These are phyloP conservation scores for Phialophora expanda DNA, from an alignment of 2,329 filamentous ascomycete species.

Conservation along the genomic window DNA sequence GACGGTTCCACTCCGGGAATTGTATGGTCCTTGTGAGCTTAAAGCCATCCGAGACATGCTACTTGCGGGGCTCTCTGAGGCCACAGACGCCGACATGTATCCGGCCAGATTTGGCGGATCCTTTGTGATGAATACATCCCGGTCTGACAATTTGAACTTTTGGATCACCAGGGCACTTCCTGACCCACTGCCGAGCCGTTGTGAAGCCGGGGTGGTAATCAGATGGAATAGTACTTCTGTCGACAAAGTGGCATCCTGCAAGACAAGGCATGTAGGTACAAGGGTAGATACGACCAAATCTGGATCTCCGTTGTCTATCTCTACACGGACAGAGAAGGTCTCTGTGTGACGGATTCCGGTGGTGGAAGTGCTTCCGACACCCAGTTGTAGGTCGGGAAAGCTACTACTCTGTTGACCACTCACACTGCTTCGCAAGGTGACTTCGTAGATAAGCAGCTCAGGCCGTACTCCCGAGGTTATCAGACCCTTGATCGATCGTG, in stretches of 20 bases:
- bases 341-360: slow-evolving; percentile 31
- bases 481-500: background rate
- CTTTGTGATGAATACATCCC: slow-evolving; percentile 14
- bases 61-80: background rate
- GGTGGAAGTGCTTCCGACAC: slow-evolving; percentile 38
- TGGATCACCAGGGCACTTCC: slow-evolving; percentile 37
- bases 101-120: slow-evolving; percentile 14
- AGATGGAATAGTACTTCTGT: slow-evolving; percentile 36
- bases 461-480: background rate
- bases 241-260: slow-evolving; percentile 13
- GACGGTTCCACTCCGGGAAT: background rate
- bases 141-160: slow-evolving; percentile 32
- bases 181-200: slow-evolving; percentile 28
- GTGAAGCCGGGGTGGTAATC: slow-evolving; percentile 25
- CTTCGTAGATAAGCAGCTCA: background rate
- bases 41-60: background rate
- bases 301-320: slow-evolving; percentile 38
- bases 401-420: slow-evolving; percentile 33
- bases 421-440: background rate
- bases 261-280: background rate
- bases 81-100: background rate
- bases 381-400: slow-evolving; percentile 39
- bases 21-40: background rate
- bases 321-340: slow-evolving; percentile 34
- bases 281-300: background rate